These are phyloP conservation scores for Phaffomyces opuntiae DNA, from an alignment of 805 yeast genomes.

Conservation along the genomic window DNA sequence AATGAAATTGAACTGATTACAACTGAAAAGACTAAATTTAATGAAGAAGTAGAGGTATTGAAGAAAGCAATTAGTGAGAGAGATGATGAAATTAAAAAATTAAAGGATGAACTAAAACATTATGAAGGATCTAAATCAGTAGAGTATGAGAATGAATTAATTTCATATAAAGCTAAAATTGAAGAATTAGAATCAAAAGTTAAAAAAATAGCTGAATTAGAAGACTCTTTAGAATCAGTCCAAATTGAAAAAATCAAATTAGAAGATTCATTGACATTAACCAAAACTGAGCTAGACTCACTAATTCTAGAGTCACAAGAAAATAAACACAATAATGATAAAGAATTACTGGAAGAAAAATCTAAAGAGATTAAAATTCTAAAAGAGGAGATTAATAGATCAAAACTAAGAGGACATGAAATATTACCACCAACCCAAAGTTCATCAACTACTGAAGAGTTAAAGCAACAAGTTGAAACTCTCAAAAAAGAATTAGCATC, in stretches of 20 bases:
- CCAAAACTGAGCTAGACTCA: neutral
- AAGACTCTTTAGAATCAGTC: neutral
- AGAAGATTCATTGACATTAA: slow-evolving; percentile 1
- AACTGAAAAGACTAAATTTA: neutral
- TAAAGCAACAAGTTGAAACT: slow-evolving; percentile 18
- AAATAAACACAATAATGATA: neutral
- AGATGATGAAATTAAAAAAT: neutral
- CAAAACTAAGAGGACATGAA: slow-evolving; percentile 5
- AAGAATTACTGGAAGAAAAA: slow-evolving; percentile 16
- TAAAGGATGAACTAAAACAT: neutral
- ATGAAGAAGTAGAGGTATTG: neutral
- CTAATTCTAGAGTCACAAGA: neutral
- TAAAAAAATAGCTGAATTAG: neutral
- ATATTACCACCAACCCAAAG: neutral
- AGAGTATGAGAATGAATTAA: neutral
- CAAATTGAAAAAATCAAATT: slow-evolving; percentile 1
- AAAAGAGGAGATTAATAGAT: slow-evolving; percentile 16
- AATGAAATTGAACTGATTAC: neutral
- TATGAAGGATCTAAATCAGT: neutral
- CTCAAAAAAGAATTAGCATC: slow-evolving; percentile 20
- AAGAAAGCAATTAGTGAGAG: neutral
- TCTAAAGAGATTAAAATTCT: slow-evolving; percentile 18
- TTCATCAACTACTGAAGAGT: slow-evolving; percentile 19
- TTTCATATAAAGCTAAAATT: neutral
- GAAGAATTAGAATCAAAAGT: neutral